Evolutionary conservation across 148 eudicot species (phyloP), one percentile per base, ranked within the genome.

Genomic region (Bassia scoparia): DNA sequence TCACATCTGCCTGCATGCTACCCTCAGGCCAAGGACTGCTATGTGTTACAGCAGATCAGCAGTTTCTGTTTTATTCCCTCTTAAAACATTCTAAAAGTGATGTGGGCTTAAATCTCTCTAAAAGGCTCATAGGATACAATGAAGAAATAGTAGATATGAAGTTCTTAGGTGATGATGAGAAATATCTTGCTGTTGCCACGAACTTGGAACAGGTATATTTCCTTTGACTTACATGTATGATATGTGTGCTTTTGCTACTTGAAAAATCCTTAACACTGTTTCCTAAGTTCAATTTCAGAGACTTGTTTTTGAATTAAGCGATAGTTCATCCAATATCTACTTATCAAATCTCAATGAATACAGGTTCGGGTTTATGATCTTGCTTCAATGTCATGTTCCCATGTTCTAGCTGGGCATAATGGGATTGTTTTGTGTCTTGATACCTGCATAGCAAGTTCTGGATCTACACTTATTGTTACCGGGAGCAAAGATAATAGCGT

Each of bases 401-500:
- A 92, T 83, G 97, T 95, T 61, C 83, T 95, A 79, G 82, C 92
- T 81, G 99, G 96, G 31, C 99, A 95, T 68, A 88, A 90, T 7
- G 92, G 88, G 76, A 84, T 87, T 71, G 80, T 95, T 81, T 69
- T 92, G 63, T 87, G 96, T 83, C 90, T 95, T 70, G 99, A 95
- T 77, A 92, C 96, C 54, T 90, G 92, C 75, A 69, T 80, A 55
- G 53, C 88, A 74, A 84, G 80, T 79, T 82, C 90, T 72, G 96
- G 94, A 80, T 87, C 69, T 78, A 79, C 89, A 21, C 87, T 90
- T 56, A 83, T 95, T 64, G 97, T 86, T 37, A 90, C 99, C 4
- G 99, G 99, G 76, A 95, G 99, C 92, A 95, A 92, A 83, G 99
- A 95, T 78, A 92, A 90, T 63, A 90, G 67, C 79, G 99, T 95